Evolutionary conservation across 805 yeast species (phyloP).

Genomic region (Saturnispora sekii): DNA sequence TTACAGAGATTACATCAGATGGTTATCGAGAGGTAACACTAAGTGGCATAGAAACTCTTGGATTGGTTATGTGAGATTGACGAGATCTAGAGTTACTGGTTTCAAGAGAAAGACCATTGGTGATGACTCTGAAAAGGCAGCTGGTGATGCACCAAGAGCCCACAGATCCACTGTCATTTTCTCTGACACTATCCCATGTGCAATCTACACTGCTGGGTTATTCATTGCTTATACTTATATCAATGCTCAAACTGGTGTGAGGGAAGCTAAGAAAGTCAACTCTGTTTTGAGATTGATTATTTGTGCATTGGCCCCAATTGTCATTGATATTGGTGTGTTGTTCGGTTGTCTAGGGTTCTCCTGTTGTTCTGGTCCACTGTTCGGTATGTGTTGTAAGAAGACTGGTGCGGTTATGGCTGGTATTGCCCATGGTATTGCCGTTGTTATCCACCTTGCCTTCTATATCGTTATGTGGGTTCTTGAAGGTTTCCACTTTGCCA

Average conservation of each 20-base stretch:
- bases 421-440: conserved; percentile 92
- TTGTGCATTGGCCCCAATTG: conserved; percentile 87
- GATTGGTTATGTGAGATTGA: conserved; percentile 63
- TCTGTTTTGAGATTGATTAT: conserved; percentile 63
- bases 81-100: conserved; percentile 48
- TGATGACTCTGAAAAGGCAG: conserved; percentile 71
- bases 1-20: conserved; percentile 43
- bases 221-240: conserved; percentile 72
- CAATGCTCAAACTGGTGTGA: conserved; percentile 81
- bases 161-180: conserved; percentile 64
- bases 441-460: conserved; percentile 74
- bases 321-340: conserved; percentile 76
- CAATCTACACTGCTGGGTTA: conserved; percentile 68
- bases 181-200: conserved; percentile 64
- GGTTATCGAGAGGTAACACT: conserved; percentile 77
- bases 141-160: conserved; percentile 79
- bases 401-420: conserved; percentile 95
- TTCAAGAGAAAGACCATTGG: conserved; percentile 59
- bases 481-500: conserved; percentile 83
- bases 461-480: conserved; percentile 96
- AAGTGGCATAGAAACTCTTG: conserved; percentile 64
- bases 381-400: conserved; percentile 92
- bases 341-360: conserved; percentile 71
- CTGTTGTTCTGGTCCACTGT: conserved; percentile 95
- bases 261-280: conserved; percentile 45